Evolutionary conservation across 495 filamentous ascomycete species (phyloP).

Genomic region (Penicillium soppii): DNA sequence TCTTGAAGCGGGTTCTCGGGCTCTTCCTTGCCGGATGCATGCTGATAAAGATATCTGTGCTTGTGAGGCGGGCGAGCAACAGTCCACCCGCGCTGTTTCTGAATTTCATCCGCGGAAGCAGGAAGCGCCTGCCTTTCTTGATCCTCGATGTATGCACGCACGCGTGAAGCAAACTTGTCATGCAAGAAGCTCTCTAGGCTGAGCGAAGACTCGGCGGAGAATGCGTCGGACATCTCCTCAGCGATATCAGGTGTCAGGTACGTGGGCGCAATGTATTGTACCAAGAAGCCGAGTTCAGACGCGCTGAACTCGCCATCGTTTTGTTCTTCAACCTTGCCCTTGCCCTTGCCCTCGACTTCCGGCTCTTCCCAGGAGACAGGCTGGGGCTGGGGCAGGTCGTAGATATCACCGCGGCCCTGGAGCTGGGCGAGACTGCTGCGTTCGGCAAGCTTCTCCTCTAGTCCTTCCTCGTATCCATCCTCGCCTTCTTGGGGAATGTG

Average conservation of each 20-base stretch:
- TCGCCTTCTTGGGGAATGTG: conserved; percentile 96
- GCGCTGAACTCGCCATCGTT: conserved; percentile 61
- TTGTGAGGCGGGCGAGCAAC: conserved; percentile 91
- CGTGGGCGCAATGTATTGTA: conserved; percentile 82
- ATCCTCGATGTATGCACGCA: conserved; percentile 66
- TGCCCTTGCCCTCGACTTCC: conserved; percentile 37
- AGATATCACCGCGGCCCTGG: conserved; percentile 83
- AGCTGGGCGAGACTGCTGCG: conserved; percentile 89
- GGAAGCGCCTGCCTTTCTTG: conserved; percentile 55
- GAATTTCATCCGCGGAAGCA: conserved; percentile 52
- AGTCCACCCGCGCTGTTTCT: conserved; percentile 60
- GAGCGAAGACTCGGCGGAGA: conserved; percentile 78
- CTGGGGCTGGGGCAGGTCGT: conserved; percentile 74
- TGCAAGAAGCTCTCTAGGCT: conserved; percentile 75
- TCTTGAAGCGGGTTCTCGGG: conserved; percentile 64
- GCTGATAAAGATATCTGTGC: conserved; percentile 84
- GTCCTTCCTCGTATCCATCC: conserved; percentile 83
- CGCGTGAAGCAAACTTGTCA: conserved; percentile 65
- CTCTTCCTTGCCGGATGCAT: conserved; percentile 37
- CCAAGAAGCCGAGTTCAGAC: conserved; percentile 77
- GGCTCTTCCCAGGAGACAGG: conserved; percentile 43
- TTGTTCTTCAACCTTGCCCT: conserved; percentile 45
- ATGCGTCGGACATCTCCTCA: conserved; percentile 73
- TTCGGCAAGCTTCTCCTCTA: conserved; percentile 83
- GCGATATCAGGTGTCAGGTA: conserved; percentile 95